Percentiles rank a stretch among this genome's conserved stretches.
phyloP scores from a whole-genome alignment of 2,329 filamentous ascomycete species.

The Mariannaea elegans region DNA sequence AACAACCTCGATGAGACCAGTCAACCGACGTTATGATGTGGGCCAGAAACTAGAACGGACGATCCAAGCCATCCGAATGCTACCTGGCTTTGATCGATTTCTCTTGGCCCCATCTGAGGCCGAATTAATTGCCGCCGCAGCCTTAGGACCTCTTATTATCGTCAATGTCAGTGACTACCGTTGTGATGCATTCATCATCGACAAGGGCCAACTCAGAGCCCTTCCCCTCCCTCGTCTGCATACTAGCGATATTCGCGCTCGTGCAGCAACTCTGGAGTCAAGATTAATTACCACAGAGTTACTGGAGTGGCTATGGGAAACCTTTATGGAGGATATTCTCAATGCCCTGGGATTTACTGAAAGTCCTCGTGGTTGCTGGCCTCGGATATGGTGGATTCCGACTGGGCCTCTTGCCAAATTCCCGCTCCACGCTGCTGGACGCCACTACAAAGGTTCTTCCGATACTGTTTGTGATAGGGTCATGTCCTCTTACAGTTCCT shows the following conservation, averaged over 20 bases:
- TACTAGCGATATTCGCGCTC: neutral
- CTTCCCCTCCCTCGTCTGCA: neutral
- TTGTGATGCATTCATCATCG: constrained; percentile 14
- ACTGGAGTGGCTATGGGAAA: constrained; percentile 47
- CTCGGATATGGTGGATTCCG: neutral
- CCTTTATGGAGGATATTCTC: constrained; percentile 37
- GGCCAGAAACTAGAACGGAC: neutral
- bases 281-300: neutral
- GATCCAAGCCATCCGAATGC: neutral
- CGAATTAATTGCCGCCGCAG: neutral
- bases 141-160: neutral
- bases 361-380: constrained; percentile 5
- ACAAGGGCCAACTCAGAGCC: neutral
- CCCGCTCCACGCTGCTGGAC: neutral
- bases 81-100: neutral
- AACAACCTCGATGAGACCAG: too few relatives aligned
- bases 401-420: neutral
- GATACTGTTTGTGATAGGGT: neutral
- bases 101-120: neutral
- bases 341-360: constrained; percentile 36
- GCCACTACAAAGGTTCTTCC: neutral
- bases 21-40: neutral
- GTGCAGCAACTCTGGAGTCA: neutral
- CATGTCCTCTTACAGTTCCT: neutral
- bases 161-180: constrained; percentile 5